phyloP scores from a whole-genome alignment of 305 asterid species.

The Plantago coronopus region DNA sequence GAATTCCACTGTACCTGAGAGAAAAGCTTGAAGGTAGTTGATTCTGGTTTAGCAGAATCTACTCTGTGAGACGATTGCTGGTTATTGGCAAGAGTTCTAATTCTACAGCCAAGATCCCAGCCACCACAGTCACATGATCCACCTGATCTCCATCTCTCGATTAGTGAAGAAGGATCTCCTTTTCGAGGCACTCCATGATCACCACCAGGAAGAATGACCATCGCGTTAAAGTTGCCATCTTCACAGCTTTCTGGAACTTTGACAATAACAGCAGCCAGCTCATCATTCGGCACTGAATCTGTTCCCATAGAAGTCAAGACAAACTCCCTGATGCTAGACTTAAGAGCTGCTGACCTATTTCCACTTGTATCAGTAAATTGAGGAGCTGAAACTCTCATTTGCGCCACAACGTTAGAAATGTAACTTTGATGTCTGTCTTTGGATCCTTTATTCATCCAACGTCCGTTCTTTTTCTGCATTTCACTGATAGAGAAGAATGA shows the following conservation, averaged over 20 bases:
- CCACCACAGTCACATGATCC: constrained; percentile 91
- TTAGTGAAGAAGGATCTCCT: constrained; percentile 71
- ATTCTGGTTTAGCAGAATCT: constrained; percentile 29
- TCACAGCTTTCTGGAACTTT: constrained; percentile 33
- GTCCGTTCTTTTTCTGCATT: constrained; percentile 47
- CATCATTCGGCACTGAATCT: constrained; percentile 42
- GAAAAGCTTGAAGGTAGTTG: constrained; percentile 43
- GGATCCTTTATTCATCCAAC: constrained; percentile 48
- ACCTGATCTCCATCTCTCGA: constrained; percentile 68
- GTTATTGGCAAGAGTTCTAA: constrained; percentile 39
- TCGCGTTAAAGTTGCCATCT: constrained; percentile 26
- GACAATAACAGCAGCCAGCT: constrained; percentile 64
- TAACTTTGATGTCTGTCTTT: constrained; percentile 43
- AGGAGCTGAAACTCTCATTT: constrained; percentile 64
- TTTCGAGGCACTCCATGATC: constrained; percentile 63
- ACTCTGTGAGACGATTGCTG: constrained; percentile 21
- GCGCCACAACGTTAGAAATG: constrained; percentile 55
- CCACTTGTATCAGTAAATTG: constrained; percentile 22
- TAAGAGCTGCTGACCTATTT: constrained; percentile 10
- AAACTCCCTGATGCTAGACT: constrained; percentile 45
- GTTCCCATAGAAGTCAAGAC: constrained; percentile 43
- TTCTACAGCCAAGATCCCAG: constrained; percentile 80
- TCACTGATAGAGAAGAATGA: constrained; percentile 58
- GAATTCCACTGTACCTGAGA: constrained; percentile 42
- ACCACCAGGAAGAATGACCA: constrained; percentile 70